Evolutionary conservation across 2,329 filamentous ascomycete genomes (phyloP).

Genomic region (Ciborinia camelliae): DNA sequence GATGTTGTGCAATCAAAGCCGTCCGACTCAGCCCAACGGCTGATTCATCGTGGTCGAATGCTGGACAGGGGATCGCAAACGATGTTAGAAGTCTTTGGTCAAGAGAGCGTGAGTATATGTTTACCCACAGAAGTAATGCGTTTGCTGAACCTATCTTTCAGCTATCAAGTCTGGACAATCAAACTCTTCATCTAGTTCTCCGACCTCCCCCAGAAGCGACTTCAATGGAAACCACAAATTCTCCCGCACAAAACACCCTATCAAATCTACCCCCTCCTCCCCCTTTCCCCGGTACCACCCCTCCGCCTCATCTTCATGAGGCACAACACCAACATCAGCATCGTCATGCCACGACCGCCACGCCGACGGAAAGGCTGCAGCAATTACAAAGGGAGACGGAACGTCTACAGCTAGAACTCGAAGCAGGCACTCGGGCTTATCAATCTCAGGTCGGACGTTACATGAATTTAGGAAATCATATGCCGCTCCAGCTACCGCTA

Average conservation of each 20-base stretch:
- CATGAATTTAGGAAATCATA: conserved; percentile 18
- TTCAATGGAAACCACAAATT: conserved; percentile 14
- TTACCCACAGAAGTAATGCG: not conserved
- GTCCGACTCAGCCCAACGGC: conserved; percentile 52
- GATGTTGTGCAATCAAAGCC: conserved; percentile 50
- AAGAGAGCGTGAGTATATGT: conserved; percentile 41
- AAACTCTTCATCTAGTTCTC: conserved; percentile 54
- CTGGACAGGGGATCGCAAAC: conserved; percentile 53
- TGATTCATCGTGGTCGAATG: conserved; percentile 59
- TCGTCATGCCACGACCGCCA: conserved; percentile 25
- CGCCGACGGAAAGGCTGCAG: conserved; percentile 43
- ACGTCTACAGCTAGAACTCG: conserved; percentile 41
- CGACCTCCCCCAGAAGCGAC: conserved; percentile 37
- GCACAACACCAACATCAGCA: conserved; percentile 33
- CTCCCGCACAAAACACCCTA: conserved; percentile 10
- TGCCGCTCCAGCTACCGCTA: too few relatives aligned
- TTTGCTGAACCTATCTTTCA: conserved; percentile 30
- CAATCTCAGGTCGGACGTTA: conserved; percentile 3
- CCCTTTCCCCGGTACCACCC: conserved; percentile 13
- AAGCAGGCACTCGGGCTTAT: conserved; percentile 21
- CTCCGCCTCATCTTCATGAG: conserved; percentile 23
- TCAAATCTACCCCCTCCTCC: not conserved
- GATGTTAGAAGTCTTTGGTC: conserved; percentile 55
- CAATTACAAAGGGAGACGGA: conserved; percentile 48
- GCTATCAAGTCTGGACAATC: conserved; percentile 46